These are phyloP conservation scores for Alliaria petiolata DNA, from an alignment of 345 rosid genomes.

Conservation along the genomic window DNA sequence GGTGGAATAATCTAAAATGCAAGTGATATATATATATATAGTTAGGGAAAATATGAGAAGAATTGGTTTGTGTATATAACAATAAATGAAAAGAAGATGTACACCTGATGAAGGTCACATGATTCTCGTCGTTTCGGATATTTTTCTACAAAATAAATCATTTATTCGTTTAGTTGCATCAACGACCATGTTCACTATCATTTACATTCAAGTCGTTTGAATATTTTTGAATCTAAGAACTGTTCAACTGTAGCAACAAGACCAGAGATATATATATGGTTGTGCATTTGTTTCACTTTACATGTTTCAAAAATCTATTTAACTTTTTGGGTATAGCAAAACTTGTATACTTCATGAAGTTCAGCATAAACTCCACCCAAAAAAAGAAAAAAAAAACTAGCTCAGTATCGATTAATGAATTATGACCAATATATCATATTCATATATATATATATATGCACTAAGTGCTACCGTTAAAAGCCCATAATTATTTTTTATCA, in stretches of 20 bases:
- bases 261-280: background rate
- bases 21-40: background rate
- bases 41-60: background rate
- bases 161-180: background rate
- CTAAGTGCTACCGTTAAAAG: too few species aligned
- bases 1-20: background rate
- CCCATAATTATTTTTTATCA: too few species aligned
- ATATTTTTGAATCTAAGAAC: constrained; percentile 6
- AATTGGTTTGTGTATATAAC: background rate
- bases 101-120: constrained; percentile 60
- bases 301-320: background rate
- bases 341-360: background rate
- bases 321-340: background rate
- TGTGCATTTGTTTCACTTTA: background rate
- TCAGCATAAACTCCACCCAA: too few species aligned
- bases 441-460: too few species aligned
- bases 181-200: constrained; percentile 4
- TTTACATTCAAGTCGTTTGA: background rate
- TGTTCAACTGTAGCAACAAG: background rate
- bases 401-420: too few species aligned
- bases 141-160: background rate
- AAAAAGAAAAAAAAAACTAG: too few species aligned
- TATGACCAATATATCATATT: too few species aligned
- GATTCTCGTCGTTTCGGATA: constrained; percentile 52
- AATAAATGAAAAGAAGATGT: constrained; percentile 39